Evolutionary conservation across 1,284 basidiomycete genomes (phyloP).

Genomic region (Tetrapyrgos nigripes): DNA sequence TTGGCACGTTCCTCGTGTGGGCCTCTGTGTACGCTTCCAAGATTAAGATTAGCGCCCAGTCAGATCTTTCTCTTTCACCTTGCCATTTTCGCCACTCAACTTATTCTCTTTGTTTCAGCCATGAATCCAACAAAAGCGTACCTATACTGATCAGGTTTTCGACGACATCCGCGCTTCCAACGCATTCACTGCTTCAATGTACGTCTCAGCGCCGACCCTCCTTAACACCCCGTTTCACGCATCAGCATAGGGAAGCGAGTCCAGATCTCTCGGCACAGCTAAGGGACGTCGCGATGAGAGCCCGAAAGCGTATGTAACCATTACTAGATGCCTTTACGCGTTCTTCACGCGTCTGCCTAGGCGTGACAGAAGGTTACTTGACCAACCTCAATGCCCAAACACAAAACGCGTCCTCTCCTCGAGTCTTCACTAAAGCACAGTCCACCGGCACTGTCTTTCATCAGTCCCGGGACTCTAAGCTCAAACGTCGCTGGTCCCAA

Average conservation of each 20-base stretch:
- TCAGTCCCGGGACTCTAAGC: slow-evolving; percentile 49
- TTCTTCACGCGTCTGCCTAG: slow-evolving; percentile 41
- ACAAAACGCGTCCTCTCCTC: slow-evolving; percentile 32
- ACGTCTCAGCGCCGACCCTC: slow-evolving; percentile 7
- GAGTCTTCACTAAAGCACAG: slow-evolving; percentile 32
- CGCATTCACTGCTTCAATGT: slow-evolving; percentile 29
- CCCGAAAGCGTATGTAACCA: slow-evolving; percentile 49
- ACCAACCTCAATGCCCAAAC: slow-evolving; percentile 34
- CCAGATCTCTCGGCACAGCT: slow-evolving; percentile 51
- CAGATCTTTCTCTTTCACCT: not conserved
- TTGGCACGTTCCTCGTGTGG: not conserved
- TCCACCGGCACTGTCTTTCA: slow-evolving; percentile 47
- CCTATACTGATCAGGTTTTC: not conserved
- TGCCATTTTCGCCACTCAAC: not conserved
- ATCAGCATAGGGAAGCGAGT: slow-evolving; percentile 24
- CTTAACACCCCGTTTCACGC: not conserved
- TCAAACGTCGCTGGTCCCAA: slow-evolving; percentile 40
- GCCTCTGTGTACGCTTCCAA: too few species aligned
- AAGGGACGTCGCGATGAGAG: slow-evolving; percentile 52
- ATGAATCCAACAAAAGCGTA: slow-evolving; percentile 45
- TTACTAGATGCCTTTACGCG: slow-evolving; percentile 10
- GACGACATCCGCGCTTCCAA: slow-evolving; percentile 42
- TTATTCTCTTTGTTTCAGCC: not conserved
- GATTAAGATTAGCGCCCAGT: not conserved
- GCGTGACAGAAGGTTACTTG: slow-evolving; percentile 57